A percentile compares a stretch with the other conserved stretches of the same genome.
These are phyloP conservation scores for Pyricularia pennisetigena DNA, from an alignment of 2,329 filamentous ascomycete genomes.

Conservation along the genomic window DNA sequence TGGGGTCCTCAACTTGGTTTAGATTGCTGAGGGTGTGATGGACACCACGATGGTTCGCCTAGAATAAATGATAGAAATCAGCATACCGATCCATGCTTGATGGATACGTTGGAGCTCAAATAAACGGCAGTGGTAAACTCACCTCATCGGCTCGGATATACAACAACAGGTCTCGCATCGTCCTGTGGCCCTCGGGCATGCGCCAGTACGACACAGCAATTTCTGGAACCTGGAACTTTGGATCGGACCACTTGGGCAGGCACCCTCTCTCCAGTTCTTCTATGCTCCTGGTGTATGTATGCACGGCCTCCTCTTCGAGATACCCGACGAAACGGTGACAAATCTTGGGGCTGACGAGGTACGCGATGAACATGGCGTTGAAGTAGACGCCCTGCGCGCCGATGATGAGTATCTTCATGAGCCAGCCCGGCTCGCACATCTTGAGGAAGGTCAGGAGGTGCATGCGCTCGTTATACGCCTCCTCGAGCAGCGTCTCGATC, in stretches of 20 bases:
- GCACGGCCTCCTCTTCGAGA: conserved; percentile 91
- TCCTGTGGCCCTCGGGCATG: conserved; percentile 75
- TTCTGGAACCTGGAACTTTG: conserved; percentile 67
- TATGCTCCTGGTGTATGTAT: conserved; percentile 88
- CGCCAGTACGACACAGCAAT: conserved; percentile 90
- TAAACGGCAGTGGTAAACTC: conserved; percentile 19
- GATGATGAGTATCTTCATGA: conserved; percentile 84
- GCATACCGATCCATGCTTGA: not conserved
- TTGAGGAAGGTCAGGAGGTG: conserved; percentile 79
- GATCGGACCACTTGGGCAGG: conserved; percentile 68
- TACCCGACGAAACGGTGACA: conserved; percentile 96
- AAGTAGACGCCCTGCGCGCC: conserved; percentile 94
- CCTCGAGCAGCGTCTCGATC: conserved; percentile 88
- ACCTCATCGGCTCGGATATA: conserved; percentile 81
- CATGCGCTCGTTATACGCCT: conserved; percentile 91
- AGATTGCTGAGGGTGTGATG: conserved; percentile 93
- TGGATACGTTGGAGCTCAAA: conserved; percentile 7
- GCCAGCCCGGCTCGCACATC: conserved; percentile 68
- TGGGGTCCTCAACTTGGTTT: conserved; percentile 76
- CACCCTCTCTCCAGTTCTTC: conserved; percentile 78
- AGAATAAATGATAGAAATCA: conserved; percentile 21
- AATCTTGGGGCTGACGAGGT: conserved; percentile 76
- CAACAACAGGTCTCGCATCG: conserved; percentile 77
- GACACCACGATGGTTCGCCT: conserved; percentile 84
- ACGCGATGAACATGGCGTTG: conserved; percentile 84